phyloP scores from a whole-genome alignment of 345 rosid species.

The Eucalyptus grandis region DNA sequence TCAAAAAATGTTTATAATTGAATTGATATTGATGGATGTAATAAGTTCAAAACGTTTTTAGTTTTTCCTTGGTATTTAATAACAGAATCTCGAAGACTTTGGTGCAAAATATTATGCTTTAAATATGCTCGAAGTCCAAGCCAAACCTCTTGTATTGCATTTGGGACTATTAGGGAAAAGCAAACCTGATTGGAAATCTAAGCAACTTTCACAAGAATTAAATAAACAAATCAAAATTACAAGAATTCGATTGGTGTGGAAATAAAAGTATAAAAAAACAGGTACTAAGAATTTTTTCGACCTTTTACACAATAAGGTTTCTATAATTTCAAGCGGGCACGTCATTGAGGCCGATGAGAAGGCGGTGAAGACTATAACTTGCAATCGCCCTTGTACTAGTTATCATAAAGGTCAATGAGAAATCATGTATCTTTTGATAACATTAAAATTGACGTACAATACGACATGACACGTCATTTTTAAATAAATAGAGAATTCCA shows the following conservation, averaged over 20 bases:
- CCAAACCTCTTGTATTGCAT: background rate
- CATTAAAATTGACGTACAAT: accelerated
- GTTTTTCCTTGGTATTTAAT: background rate
- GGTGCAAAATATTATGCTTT: background rate
- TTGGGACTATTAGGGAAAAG: background rate
- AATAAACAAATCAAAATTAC: background rate
- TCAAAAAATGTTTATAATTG: accelerated
- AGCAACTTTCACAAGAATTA: background rate
- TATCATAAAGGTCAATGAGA: background rate
- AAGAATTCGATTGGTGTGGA: background rate
- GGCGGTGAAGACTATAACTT: background rate
- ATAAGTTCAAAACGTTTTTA: accelerated
- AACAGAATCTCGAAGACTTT: background rate
- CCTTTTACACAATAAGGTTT: background rate
- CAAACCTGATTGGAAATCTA: background rate
- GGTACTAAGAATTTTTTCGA: background rate
- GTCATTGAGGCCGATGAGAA: accelerated
- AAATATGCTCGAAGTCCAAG: background rate
- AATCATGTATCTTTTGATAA: background rate
- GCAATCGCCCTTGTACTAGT: background rate
- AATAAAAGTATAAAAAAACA: background rate
- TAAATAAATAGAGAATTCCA: too few species aligned
- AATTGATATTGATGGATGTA: too few species aligned
- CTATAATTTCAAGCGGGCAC: accelerated
- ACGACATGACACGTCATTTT: accelerated